A percentile compares a stretch with the other conserved stretches of the same genome.
Evolutionary conservation across 352 stramenopile species (phyloP).

Genomic region (Phytopythium helicoides): DNA sequence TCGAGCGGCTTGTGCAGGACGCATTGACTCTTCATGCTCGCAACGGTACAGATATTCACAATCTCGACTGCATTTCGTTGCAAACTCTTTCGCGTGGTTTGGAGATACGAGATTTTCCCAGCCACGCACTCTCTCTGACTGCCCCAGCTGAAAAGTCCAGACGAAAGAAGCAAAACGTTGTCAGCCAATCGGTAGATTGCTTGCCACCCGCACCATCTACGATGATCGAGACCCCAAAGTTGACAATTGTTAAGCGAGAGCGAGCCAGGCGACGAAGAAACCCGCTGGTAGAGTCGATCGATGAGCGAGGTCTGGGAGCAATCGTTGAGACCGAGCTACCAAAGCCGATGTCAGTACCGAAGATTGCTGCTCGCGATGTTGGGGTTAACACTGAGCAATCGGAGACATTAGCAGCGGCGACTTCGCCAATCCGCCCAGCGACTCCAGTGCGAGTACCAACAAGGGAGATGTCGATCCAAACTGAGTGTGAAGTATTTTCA

Average conservation of each 20-base stretch:
- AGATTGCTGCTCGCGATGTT: no score
- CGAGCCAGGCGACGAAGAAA: constrained; percentile 12
- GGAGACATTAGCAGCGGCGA: no score
- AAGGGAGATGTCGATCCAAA: neutral
- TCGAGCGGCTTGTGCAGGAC: constrained; percentile 40
- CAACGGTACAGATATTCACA: constrained; percentile 1
- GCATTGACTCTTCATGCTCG: constrained; percentile 20
- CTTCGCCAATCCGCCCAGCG: neutral
- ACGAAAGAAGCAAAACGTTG: neutral
- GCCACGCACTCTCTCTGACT: no score
- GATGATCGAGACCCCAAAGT: neutral
- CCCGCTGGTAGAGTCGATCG: constrained; percentile 32
- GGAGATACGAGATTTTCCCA: no score
- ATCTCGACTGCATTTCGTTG: constrained; percentile 26
- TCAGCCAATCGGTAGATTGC: neutral
- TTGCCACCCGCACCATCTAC: neutral
- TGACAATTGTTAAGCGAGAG: neutral
- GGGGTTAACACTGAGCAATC: no score
- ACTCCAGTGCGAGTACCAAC: neutral
- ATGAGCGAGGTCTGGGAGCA: neutral
- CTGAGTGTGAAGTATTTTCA: constrained; percentile 5
- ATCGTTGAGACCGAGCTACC: no score
- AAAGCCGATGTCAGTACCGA: no score
- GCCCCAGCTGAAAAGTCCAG: neutral
- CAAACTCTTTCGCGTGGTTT: neutral